Percentiles rank a stretch among this genome's conserved stretches.
These are phyloP conservation scores for Phlyctochytrium bullatum DNA, from an alignment of 192 early-diverging fungal species.

Conservation along the genomic window DNA sequence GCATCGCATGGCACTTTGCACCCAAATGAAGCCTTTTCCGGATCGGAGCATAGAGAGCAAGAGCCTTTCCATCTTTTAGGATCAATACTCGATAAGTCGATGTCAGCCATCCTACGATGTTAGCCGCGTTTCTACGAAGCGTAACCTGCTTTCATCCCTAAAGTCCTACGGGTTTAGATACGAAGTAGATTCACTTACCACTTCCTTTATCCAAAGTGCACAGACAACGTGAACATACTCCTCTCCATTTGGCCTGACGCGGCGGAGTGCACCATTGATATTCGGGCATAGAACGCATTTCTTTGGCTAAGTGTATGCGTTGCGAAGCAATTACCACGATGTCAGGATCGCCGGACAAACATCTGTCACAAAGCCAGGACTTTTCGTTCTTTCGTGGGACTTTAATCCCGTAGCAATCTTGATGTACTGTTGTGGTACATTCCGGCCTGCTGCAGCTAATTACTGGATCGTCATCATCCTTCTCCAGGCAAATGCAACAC, in stretches of 20 bases:
- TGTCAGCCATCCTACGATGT: neutral
- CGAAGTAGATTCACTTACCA: neutral
- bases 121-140: neutral
- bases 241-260: neutral
- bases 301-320: neutral
- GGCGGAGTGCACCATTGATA: neutral
- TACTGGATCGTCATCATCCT: neutral
- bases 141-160: neutral
- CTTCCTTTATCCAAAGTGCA: constrained; percentile 9
- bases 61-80: neutral
- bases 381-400: neutral
- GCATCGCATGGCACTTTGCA: neutral
- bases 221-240: constrained; percentile 1
- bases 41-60: neutral
- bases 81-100: neutral
- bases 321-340: neutral
- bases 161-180: neutral
- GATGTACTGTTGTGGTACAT: neutral
- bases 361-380: neutral
- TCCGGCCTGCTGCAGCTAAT: neutral
- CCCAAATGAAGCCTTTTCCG: constrained; percentile 6
- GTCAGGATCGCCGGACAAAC: neutral
- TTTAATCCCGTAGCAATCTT: neutral
- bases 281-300: neutral
- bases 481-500: constrained; percentile 1